Evolutionary conservation across 306 rosid genomes (phyloP).

Genomic region (Quercus alba): DNA sequence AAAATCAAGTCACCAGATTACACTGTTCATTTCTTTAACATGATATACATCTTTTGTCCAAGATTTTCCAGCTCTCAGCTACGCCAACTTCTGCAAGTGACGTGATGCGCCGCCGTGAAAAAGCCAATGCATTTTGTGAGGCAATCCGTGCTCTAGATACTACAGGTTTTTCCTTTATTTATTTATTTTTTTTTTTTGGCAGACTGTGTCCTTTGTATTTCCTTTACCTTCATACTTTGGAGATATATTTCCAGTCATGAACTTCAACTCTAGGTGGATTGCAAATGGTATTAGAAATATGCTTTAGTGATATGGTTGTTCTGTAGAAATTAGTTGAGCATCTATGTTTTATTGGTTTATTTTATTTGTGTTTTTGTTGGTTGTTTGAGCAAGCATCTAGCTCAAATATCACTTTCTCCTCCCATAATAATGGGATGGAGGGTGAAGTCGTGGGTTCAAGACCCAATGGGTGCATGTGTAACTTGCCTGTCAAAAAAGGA

Average conservation of each 20-base stretch:
- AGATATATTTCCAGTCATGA: neutral
- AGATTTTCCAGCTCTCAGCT: constrained; percentile 83
- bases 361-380: neutral
- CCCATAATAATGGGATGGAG: too few species aligned
- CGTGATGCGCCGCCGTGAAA: constrained; percentile 61
- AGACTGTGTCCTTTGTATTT: neutral
- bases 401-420: neutral
- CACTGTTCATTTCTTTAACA: constrained; percentile 59
- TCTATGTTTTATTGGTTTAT: neutral
- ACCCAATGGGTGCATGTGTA: too few species aligned
- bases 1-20: constrained; percentile 8
- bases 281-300: neutral
- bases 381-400: neutral
- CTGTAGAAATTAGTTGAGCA: neutral
- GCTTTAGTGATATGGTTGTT: neutral
- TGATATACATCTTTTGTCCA: constrained; percentile 81
- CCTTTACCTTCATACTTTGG: constrained; percentile 1
- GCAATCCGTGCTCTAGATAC: constrained; percentile 98
- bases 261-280: neutral
- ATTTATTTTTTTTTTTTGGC: neutral
- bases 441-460: too few species aligned
- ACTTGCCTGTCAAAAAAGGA: too few species aligned
- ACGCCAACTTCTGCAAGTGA: constrained; percentile 49
- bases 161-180: constrained; percentile 55
- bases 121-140: constrained; percentile 85